A percentile compares a stretch with the other conserved stretches of the same genome.
Conservation (phyloP, 2,329 filamentous ascomycete genomes). For the Polytolypa hystricis region DNA sequence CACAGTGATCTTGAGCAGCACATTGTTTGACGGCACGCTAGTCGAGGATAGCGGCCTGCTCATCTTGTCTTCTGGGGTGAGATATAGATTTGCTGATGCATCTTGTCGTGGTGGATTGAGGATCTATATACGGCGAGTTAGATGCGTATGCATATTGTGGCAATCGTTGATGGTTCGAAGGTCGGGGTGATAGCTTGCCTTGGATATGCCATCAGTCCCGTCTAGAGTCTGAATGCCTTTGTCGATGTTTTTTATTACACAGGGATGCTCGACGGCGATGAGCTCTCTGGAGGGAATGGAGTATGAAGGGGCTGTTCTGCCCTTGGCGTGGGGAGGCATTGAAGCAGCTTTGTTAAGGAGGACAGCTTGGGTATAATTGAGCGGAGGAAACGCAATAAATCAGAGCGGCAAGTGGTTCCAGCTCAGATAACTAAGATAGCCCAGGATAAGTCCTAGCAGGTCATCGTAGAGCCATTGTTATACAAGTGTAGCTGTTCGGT, state of each 20-base stretch:
- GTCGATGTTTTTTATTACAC: slow-evolving; percentile 53
- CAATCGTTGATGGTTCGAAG: too few relatives aligned
- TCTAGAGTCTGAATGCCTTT: slow-evolving; percentile 54
- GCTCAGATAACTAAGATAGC: too few relatives aligned
- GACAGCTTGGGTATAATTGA: too few relatives aligned
- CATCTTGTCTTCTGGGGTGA: slow-evolving; percentile 69
- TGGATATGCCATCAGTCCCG: slow-evolving; percentile 42
- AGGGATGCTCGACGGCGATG: slow-evolving; percentile 56
- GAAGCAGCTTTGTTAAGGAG: too few relatives aligned
- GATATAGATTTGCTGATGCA: slow-evolving; percentile 53
- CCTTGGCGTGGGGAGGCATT: too few relatives aligned
- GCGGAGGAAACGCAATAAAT: too few relatives aligned
- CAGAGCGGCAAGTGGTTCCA: too few relatives aligned
- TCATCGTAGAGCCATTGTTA: too few relatives aligned
- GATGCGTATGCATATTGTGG: not conserved
- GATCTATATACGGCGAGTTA: slow-evolving; percentile 25
- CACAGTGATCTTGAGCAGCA: slow-evolving; percentile 76
- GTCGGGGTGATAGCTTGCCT: slow-evolving; percentile 29
- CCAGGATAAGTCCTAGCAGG: too few relatives aligned
- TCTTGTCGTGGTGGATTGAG: slow-evolving; percentile 36
- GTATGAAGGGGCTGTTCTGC: slow-evolving; percentile 36
- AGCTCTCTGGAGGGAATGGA: slow-evolving; percentile 42
- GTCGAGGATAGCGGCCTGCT: slow-evolving; percentile 69
- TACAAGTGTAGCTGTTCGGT: too few relatives aligned
- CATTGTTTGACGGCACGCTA: slow-evolving; percentile 64